Conservation (phyloP, 2,329 filamentous ascomycete species). For the Pseudocercospora vitis region DNA sequence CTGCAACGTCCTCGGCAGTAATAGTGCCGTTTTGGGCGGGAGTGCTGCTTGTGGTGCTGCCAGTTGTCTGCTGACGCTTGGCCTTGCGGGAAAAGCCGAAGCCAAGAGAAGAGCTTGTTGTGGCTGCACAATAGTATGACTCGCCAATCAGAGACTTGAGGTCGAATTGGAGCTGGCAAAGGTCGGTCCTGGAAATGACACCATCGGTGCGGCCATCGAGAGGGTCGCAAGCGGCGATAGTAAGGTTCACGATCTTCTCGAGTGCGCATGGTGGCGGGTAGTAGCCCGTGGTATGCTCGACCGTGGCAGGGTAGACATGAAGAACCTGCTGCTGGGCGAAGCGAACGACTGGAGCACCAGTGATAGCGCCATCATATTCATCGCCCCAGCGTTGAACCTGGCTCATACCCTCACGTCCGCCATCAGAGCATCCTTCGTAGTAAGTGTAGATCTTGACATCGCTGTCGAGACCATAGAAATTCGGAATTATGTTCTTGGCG, state of each 20-base stretch:
- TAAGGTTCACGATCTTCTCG: constrained; percentile 54
- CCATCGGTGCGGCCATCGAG: constrained; percentile 56
- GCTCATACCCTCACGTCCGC: constrained; percentile 50
- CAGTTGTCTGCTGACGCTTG: constrained; percentile 26
- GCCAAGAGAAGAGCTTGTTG: constrained; percentile 23
- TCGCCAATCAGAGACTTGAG: constrained; percentile 48
- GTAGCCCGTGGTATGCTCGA: constrained; percentile 44
- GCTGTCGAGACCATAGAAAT: constrained; percentile 38
- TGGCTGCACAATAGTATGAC: constrained; percentile 46
- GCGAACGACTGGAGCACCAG: constrained; percentile 49
- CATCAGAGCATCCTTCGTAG: constrained; percentile 53
- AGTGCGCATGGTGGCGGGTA: constrained; percentile 48
- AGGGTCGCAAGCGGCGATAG: constrained; percentile 55
- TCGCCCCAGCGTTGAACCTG: constrained; percentile 54
- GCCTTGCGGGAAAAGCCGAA: constrained; percentile 14
- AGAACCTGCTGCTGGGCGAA: constrained; percentile 48
- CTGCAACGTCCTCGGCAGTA: constrained; percentile 30
- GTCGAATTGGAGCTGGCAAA: constrained; percentile 51
- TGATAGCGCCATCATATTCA: constrained; percentile 48
- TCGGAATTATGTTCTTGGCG: constrained; percentile 45
- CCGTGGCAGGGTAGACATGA: constrained; percentile 42
- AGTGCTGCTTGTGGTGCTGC: constrained; percentile 9
- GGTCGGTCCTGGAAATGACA: constrained; percentile 51
- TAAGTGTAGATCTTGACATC: constrained; percentile 45
- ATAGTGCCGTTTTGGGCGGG: constrained; percentile 35